Conservation (phyloP, 1,139 yeast species). For the Magnusiomyces fungicola region DNA sequence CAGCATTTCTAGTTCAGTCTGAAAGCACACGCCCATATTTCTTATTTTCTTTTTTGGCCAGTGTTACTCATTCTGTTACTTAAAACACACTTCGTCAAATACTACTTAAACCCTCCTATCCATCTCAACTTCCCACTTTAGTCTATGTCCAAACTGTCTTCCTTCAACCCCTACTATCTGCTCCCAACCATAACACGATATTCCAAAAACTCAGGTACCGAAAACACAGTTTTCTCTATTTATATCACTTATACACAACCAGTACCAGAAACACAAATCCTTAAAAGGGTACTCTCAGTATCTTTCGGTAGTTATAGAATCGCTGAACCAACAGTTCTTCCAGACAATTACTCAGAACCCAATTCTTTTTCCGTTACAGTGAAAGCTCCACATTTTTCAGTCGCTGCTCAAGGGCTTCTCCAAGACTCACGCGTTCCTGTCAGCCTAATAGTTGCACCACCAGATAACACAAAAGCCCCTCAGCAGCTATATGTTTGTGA, state of each 20-base stretch:
- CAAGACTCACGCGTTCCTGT: background rate
- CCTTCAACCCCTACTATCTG: conserved; percentile 1
- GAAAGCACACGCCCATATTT: no score
- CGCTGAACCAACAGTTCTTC: conserved; percentile 8
- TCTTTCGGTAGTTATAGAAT: conserved; percentile 18
- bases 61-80: background rate
- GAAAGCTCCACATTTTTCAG: background rate
- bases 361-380: conserved; percentile 7
- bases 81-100: no score
- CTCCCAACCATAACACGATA: conserved; percentile 13
- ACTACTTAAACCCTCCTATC: no score
- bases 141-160: conserved; percentile 4
- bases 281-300: conserved; percentile 15
- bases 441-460: background rate
- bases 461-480: background rate
- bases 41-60: background rate
- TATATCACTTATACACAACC: conserved; percentile 11
- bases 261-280: conserved; percentile 7
- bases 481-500: background rate
- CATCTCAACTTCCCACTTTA: no score
- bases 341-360: conserved; percentile 6
- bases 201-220: conserved; percentile 15
- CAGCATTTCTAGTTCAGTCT: no score
- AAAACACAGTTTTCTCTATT: conserved; percentile 15
- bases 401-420: background rate